A percentile compares a stretch with the other conserved stretches of the same genome.
Evolutionary conservation across 169 alveolate genomes (phyloP).

Genomic region (Cryptosporidium viatorum): DNA sequence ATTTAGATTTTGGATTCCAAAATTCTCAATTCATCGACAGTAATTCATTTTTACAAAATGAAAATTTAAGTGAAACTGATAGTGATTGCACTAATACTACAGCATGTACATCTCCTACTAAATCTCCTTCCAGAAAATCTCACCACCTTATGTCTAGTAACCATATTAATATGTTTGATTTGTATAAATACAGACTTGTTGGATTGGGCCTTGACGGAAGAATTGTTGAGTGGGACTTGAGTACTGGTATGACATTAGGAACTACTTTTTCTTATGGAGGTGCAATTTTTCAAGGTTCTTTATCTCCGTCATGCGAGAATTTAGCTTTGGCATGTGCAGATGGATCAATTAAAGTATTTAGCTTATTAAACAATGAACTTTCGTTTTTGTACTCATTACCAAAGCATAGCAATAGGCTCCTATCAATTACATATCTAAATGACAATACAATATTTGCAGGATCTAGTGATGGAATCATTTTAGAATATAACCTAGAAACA

Average conservation of each 20-base stretch:
- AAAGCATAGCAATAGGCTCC: constrained; percentile 27
- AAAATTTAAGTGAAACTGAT: constrained; percentile 30
- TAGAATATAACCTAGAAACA: constrained; percentile 24
- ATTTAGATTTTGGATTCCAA: background rate
- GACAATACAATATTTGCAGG: constrained; percentile 45
- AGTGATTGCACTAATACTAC: constrained; percentile 54
- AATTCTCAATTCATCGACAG: background rate
- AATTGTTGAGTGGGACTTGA: constrained; percentile 61
- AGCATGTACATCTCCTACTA: constrained; percentile 67
- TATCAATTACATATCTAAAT: constrained; percentile 40
- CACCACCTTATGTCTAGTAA: background rate
- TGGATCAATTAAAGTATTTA: constrained; percentile 55
- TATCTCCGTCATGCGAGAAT: constrained; percentile 33
- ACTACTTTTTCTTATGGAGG: constrained; percentile 62
- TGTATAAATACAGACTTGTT: constrained; percentile 35
- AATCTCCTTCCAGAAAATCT: constrained; percentile 18
- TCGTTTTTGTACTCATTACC: constrained; percentile 33
- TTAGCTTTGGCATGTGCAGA: constrained; percentile 73
- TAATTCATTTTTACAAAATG: constrained; percentile 2
- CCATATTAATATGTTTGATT: constrained; percentile 8
- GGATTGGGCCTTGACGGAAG: constrained; percentile 68
- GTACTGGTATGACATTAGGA: constrained; percentile 28
- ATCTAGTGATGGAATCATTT: constrained; percentile 52
- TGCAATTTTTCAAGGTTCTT: constrained; percentile 67
- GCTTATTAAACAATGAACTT: constrained; percentile 30